Base-by-base conservation (phyloP, 2,329 filamentous ascomycete species). In the Leptodontidium sp. region DNA sequence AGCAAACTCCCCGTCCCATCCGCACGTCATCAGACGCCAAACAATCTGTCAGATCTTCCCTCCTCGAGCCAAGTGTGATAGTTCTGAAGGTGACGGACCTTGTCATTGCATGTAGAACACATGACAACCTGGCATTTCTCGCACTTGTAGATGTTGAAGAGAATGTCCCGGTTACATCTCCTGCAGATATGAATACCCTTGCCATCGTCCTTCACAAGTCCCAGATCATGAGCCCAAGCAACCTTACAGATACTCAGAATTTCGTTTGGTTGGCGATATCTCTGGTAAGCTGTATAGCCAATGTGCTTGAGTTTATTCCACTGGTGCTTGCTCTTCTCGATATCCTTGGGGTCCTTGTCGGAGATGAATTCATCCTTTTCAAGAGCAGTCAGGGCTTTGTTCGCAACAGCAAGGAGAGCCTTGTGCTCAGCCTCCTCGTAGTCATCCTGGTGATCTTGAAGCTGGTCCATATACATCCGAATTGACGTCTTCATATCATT, bases 391-490 rank as follows among this genome's bases (percentile, higher is more conserved):
- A 59, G 29, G 38, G 38, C 38, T 40, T 45, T 59, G 21, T 9
- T 26, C 4, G 57, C 57, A 7, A 59, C 57, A 24, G 35, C 35
- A 43, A 59, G 4, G 4, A 59, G 38, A 26, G 57, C 57, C 9
- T 43, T 26, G 35, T 59, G 57, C 24, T 59, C 57, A 11, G 57
- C 57, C 4, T 43, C 21, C 14, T 59, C 57, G 38, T 43, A 59
- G 21, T 40, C 57, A 43, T 59, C 35, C n/a, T 59, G 57, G 12
- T 43, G n/a, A 17, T 43, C 57, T 59, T 59, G 57, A 43, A 59
- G 38, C 11, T 43, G 6, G n/a, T 43, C 57, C 57, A 59, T 59
- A 38, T 45, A 40, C 38, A 43, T 43, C 40, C 57, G n/a, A 45
- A 59, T 43, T 17, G 57, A 59, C 4, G n/a, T 43, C 38, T 59